Percentiles rank a stretch among this genome's conserved stretches.
Evolutionary conservation across 2,329 filamentous ascomycete genomes (phyloP).

Genomic region (Talaromyces piceae): DNA sequence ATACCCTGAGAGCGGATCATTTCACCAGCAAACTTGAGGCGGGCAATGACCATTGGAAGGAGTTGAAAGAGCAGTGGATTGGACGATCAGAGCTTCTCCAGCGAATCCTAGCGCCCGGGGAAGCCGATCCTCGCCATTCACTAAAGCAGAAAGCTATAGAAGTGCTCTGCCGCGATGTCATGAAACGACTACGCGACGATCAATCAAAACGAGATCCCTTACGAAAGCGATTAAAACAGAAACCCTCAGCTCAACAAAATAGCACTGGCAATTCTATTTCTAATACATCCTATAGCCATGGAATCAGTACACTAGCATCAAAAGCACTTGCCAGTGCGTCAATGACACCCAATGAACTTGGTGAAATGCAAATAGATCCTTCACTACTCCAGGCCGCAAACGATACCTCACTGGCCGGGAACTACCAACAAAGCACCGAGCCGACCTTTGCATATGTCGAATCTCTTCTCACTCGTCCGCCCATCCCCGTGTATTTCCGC

Average conservation of each 20-base stretch:
- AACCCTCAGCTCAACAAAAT: conserved; percentile 15
- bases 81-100: conserved; percentile 50
- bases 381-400: conserved; percentile 53
- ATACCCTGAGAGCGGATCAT: conserved; percentile 56
- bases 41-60: conserved; percentile 63
- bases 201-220: conserved; percentile 49
- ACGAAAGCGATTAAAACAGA: conserved; percentile 28
- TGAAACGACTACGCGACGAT: conserved; percentile 68
- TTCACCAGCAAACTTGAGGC: conserved; percentile 69
- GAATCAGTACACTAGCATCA: conserved; percentile 37
- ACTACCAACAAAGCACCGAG: conserved; percentile 26
- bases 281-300: conserved; percentile 22
- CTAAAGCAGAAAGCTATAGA: conserved; percentile 60
- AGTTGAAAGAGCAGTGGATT: conserved; percentile 63
- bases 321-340: conserved; percentile 37
- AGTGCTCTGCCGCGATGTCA: conserved; percentile 64
- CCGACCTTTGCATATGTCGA: conserved; percentile 30
- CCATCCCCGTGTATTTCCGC: conserved; percentile 61
- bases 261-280: conserved; percentile 17
- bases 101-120: conserved; percentile 45
- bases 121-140: conserved; percentile 46
- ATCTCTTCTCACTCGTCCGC: conserved; percentile 24
- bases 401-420: conserved; percentile 36
- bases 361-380: conserved; percentile 57
- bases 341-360: conserved; percentile 32